phyloP scores from a whole-genome alignment of 164 flowering plant genomes.

The Dillenia suffruticosa region DNA sequence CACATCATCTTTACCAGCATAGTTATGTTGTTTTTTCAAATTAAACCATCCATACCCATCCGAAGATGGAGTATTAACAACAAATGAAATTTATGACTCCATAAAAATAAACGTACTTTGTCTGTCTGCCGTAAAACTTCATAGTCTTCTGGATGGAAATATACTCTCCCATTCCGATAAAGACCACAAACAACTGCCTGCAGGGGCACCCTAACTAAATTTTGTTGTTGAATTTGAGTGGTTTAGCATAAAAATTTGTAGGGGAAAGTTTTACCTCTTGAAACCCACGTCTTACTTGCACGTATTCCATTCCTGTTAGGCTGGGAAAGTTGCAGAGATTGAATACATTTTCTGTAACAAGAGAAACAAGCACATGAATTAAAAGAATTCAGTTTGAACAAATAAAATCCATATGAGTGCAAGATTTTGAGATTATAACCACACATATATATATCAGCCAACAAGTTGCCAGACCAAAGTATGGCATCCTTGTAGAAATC shows the following conservation, averaged over 20 bases:
- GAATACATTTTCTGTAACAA: slow-evolving; percentile 89
- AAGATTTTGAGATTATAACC: too few relatives aligned
- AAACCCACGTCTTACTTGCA: slow-evolving; percentile 67
- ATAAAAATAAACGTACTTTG: slow-evolving; percentile 50
- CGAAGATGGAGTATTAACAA: too few relatives aligned
- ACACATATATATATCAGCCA: too few relatives aligned
- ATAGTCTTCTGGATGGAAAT: slow-evolving; percentile 86
- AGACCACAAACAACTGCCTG: slow-evolving; percentile 98
- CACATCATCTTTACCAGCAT: too few relatives aligned
- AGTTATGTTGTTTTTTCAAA: too few relatives aligned
- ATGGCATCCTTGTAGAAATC: too few relatives aligned
- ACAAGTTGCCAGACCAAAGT: too few relatives aligned
- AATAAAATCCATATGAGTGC: background rate
- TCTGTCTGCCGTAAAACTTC: slow-evolving; percentile 66
- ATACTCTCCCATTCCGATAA: slow-evolving; percentile 63
- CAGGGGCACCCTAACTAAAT: slow-evolving; percentile 10
- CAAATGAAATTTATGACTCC: background rate
- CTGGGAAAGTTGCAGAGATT: slow-evolving; percentile 74
- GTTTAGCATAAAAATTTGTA: slow-evolving; percentile 4
- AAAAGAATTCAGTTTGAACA: background rate
- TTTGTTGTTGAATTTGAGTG: background rate
- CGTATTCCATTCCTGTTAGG: slow-evolving; percentile 57
- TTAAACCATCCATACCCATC: too few relatives aligned
- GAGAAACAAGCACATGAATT: slow-evolving; percentile 2
- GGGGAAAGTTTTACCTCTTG: slow-evolving; percentile 51